Conservation (phyloP, 345 rosid species). For the Rhodamnia rubescens region DNA sequence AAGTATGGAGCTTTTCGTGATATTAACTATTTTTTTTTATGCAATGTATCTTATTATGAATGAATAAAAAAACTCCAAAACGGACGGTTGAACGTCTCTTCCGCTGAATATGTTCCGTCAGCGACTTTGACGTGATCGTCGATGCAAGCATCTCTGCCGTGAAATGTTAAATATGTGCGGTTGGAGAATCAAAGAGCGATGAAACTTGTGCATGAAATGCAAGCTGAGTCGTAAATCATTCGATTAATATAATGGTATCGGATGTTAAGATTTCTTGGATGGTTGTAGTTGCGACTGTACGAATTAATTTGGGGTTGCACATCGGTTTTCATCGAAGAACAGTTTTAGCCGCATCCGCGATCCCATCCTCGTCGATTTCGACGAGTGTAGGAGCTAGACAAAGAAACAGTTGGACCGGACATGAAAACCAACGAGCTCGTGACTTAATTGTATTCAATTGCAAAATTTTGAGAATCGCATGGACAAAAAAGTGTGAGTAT, state of each 20-base stretch:
- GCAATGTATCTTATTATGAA: neutral
- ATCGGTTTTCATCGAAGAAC: neutral
- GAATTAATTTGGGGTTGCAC: rapidly evolving
- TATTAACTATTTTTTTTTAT: no score
- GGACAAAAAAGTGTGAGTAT: no score
- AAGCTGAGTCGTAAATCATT: neutral
- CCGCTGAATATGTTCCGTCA: no score
- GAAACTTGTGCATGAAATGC: neutral
- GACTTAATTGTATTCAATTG: no score
- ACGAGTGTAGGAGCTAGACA: neutral
- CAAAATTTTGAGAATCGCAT: no score
- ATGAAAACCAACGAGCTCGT: no score
- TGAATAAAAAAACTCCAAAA: neutral
- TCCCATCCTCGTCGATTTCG: neutral
- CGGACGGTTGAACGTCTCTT: rapidly evolving
- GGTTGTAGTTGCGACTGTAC: rapidly evolving
- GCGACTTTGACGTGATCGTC: neutral
- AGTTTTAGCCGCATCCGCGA: rapidly evolving
- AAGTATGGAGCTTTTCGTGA: no score
- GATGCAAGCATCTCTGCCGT: no score
- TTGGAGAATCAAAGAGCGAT: rapidly evolving
- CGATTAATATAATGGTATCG: rapidly evolving
- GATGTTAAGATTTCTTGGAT: rapidly evolving
- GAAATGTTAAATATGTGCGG: neutral
- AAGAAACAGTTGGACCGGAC: no score